Base-by-base conservation (phyloP, 352 stramenopile species). In the Phytophthora lateralis region DNA sequence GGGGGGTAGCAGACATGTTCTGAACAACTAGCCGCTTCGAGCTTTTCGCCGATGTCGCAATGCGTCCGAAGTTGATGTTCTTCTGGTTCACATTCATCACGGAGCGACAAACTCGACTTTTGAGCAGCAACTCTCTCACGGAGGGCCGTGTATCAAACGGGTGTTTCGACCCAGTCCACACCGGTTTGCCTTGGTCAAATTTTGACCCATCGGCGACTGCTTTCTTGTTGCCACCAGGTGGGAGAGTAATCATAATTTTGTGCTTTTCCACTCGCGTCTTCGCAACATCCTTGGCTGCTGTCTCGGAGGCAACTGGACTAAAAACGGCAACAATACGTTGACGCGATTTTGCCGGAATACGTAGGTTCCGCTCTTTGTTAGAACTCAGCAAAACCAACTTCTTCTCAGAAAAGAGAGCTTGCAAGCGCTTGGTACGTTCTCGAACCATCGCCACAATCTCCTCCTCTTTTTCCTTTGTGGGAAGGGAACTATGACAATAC, bases 21-120 rank as follows among this genome's bases (percentile, higher is more conserved):
- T 93, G 86, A 12, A 96, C 85, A 24, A 95, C 60, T 20, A 96
- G 63, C 32, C 82, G 84, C 58, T 96, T 96, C 3, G 85, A 93
- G 50, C 85, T 95, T 60, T 91, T 93, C 6, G 82, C 90, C 12
- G 84, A 94, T 12, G 88, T 83, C 24, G 88, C 78, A 44, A 96
- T 96, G 12, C 88, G 82, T 1, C 88, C 88, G 55, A 96, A 96
- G 62, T 96, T 96, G 62, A 96, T 96, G 56, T 96, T 96, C 55
- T 96, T 96, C 66, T 96, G 88, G 54, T 96, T 96, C 46, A 96
- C 87, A 41, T 95, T 93, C 77, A 96, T 80, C 10, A 96, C 82
- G 1, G 87, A 95, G 15, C 87, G 85, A 35, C 83, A 95, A 9
- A 96, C 85, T 52, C 84, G 82, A 58, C 85, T 83, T 59, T 94